Evolutionary conservation across 148 eudicot species (phyloP).

Genomic region (Vaccinium corymbosum): DNA sequence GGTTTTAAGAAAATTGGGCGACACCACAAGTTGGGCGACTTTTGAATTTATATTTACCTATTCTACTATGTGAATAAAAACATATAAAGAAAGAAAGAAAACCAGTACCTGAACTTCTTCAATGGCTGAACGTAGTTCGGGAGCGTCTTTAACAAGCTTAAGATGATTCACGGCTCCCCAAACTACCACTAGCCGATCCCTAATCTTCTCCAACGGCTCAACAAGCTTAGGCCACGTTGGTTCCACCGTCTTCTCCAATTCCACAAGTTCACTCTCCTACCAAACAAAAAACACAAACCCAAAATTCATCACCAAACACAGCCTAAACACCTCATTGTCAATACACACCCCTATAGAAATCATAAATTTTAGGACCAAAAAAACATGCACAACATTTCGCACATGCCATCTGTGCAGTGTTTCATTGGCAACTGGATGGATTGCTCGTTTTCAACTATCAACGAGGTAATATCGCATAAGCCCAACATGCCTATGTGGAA

Average conservation of each 20-base stretch:
- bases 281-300: neutral
- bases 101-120: conserved; percentile 85
- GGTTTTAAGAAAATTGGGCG: neutral
- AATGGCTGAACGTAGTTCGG: conserved; percentile 92
- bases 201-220: conserved; percentile 82
- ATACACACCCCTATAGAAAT: neutral
- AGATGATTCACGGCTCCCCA: conserved; percentile 97
- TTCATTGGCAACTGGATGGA: no score
- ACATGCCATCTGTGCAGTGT: no score
- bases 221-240: conserved; percentile 90
- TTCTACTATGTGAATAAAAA: neutral
- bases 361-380: neutral
- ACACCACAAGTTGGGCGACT: neutral
- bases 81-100: neutral
- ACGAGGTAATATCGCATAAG: neutral
- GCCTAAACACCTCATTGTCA: neutral
- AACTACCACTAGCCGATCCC: conserved; percentile 61
- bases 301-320: neutral
- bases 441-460: neutral
- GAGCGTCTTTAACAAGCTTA: conserved; percentile 72
- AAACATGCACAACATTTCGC: no score
- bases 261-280: conserved; percentile 70
- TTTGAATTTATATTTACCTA: neutral
- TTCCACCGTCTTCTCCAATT: conserved; percentile 81
- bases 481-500: no score